Percentiles rank a stretch among this genome's conserved stretches.
phyloP scores from a whole-genome alignment of 345 rosid genomes.

The Sapria himalayana region DNA sequence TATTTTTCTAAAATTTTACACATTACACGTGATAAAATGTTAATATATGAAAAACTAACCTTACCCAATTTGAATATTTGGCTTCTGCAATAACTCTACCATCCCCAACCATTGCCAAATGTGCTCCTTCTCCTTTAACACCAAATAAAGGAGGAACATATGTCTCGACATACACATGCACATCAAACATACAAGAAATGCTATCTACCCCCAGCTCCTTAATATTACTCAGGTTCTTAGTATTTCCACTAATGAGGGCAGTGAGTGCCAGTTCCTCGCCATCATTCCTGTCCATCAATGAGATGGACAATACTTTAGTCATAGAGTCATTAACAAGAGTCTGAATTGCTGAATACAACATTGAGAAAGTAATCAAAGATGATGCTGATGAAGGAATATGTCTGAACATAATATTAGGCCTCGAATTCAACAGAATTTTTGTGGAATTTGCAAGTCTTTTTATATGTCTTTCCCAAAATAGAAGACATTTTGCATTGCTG shows the following conservation, averaged over 20 bases:
- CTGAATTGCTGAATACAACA: slow-evolving; percentile 20
- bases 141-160: slow-evolving; percentile 42
- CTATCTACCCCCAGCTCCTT: slow-evolving; percentile 4
- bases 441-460: slow-evolving; percentile 35
- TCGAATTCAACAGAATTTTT: slow-evolving; percentile 25
- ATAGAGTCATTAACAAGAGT: slow-evolving; percentile 26
- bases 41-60: slow-evolving; percentile 43
- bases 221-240: slow-evolving; percentile 16
- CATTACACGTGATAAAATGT: too few relatives aligned
- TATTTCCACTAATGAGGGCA: slow-evolving; percentile 42
- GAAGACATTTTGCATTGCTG: slow-evolving; percentile 22
- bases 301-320: slow-evolving; percentile 21
- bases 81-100: slow-evolving; percentile 54
- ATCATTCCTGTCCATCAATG: slow-evolving; percentile 15
- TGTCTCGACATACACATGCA: slow-evolving; percentile 36
- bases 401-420: slow-evolving; percentile 25
- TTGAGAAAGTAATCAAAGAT: slow-evolving; percentile 6
- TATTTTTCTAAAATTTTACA: too few relatives aligned
- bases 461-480: slow-evolving; percentile 61
- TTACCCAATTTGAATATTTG: slow-evolving; percentile 77
- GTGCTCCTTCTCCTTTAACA: slow-evolving; percentile 24
- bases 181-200: slow-evolving; percentile 20
- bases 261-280: slow-evolving; percentile 61
- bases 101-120: slow-evolving; percentile 59
- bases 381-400: not conserved